phyloP scores from a whole-genome alignment of 495 filamentous ascomycete genomes.

The Elasticomyces elasticus region DNA sequence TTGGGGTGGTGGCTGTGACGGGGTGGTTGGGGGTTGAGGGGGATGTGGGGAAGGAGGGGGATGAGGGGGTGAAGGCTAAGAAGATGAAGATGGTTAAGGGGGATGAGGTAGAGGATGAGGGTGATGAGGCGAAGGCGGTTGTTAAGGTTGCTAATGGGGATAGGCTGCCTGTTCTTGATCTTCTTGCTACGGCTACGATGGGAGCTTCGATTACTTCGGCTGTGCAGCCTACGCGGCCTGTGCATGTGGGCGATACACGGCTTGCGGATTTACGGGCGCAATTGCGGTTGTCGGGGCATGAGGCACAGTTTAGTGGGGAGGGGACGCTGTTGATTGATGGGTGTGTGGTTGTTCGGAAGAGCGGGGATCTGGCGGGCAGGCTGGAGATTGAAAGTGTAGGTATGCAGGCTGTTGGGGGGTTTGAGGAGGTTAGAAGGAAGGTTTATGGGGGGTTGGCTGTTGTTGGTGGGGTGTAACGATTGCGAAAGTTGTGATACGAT shows the following conservation, averaged over 20 bases:
- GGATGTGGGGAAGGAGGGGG: conserved; percentile 17
- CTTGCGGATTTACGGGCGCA: conserved; percentile 79
- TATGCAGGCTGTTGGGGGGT: conserved; percentile 32
- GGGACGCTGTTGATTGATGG: conserved; percentile 85
- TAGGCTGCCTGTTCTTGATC: conserved; percentile 48
- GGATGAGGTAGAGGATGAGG: conserved; percentile 32
- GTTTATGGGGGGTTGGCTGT: conserved; percentile 26
- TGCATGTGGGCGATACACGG: conserved; percentile 89
- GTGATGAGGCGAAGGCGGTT: conserved; percentile 14
- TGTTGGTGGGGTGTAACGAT: conserved; percentile 17
- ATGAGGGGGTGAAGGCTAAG: conserved; percentile 41
- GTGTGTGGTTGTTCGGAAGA: conserved; percentile 78
- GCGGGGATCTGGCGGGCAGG: conserved; percentile 53
- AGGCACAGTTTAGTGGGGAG: conserved; percentile 86
- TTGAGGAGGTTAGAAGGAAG: conserved; percentile 20
- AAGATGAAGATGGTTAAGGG: conserved; percentile 52
- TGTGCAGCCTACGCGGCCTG: conserved; percentile 67
- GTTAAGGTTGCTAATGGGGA: conserved; percentile 1
- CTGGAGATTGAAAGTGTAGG: conserved; percentile 69
- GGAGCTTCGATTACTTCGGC: no score
- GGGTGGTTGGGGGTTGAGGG: conserved; percentile 43
- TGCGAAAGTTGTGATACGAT: not conserved
- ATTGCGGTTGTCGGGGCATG: conserved; percentile 73
- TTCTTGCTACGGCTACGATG: conserved; percentile 45
- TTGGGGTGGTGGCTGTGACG: conserved; percentile 81